Evolutionary conservation across 805 yeast species (phyloP).

Genomic region (Yamadazyma phyllophila): DNA sequence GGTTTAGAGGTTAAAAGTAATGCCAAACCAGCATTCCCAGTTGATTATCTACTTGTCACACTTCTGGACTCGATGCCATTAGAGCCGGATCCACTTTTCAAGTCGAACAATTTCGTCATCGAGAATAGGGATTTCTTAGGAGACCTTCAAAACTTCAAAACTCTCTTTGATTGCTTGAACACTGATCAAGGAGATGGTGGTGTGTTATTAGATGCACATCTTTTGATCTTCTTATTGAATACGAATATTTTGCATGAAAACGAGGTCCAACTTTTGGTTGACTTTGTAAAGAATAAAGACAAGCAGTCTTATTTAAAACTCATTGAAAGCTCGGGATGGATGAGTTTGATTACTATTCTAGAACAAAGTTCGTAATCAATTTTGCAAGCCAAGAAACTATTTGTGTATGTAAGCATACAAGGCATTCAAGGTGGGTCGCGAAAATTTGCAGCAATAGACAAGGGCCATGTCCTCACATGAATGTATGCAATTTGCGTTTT

Average conservation of each 20-base stretch:
- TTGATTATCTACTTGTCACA: slow-evolving; percentile 83
- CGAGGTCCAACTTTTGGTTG: slow-evolving; percentile 52
- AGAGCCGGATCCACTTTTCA: slow-evolving; percentile 51
- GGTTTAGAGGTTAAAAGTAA: slow-evolving; percentile 81
- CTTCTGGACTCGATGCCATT: slow-evolving; percentile 92
- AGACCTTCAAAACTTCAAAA: slow-evolving; percentile 62
- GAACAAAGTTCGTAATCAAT: slow-evolving; percentile 27
- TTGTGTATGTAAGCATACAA: too few species aligned
- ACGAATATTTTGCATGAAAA: slow-evolving; percentile 55
- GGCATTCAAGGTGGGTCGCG: neutral
- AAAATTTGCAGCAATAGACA: slow-evolving; percentile 4
- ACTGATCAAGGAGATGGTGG: slow-evolving; percentile 28
- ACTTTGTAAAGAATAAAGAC: slow-evolving; percentile 44
- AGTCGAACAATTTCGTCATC: slow-evolving; percentile 54
- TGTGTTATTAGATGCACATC: slow-evolving; percentile 69
- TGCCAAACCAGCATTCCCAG: slow-evolving; percentile 90
- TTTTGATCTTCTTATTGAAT: slow-evolving; percentile 56
- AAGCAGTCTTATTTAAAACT: slow-evolving; percentile 49
- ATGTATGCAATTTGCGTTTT: neutral
- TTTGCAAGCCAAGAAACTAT: neutral
- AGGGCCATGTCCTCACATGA: neutral
- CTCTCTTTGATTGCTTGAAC: slow-evolving; percentile 51
- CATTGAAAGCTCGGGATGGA: slow-evolving; percentile 76
- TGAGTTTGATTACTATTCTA: slow-evolving; percentile 59
- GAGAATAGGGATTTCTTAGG: slow-evolving; percentile 80